phyloP scores from a whole-genome alignment of 2,329 filamentous ascomycete species.

The Thielaviopsis musarum region DNA sequence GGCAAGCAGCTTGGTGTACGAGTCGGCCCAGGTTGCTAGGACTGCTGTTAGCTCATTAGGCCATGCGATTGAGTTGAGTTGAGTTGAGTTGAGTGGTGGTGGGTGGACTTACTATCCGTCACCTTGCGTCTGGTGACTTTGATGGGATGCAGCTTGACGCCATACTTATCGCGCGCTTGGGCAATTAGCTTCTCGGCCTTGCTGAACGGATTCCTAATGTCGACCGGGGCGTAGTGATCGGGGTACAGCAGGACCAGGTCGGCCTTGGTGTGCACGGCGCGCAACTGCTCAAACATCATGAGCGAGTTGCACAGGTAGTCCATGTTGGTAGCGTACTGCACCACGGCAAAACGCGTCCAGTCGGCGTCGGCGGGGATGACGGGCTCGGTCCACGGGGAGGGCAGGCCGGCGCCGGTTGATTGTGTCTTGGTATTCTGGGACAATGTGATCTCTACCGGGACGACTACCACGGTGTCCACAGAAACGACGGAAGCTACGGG shows the following conservation, averaged over 20 bases:
- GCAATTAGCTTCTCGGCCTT: slow-evolving; percentile 22
- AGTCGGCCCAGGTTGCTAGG: slow-evolving; percentile 41
- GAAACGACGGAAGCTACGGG: no score
- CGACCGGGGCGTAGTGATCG: slow-evolving; percentile 18
- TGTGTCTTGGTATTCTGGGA: no score
- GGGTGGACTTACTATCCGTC: slow-evolving; percentile 20
- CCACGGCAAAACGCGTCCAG: slow-evolving; percentile 30
- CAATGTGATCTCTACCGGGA: no score
- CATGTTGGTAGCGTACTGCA: slow-evolving; percentile 31
- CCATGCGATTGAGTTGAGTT: no score
- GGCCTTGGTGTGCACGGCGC: slow-evolving; percentile 25
- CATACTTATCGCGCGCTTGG: slow-evolving; percentile 27
- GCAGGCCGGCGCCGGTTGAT: no score
- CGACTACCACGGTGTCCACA: no score
- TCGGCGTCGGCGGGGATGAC: slow-evolving; percentile 17
- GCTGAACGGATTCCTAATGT: slow-evolving; percentile 16
- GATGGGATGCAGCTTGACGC: slow-evolving; percentile 27
- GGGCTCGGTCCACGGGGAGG: not conserved
- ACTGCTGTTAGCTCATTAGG: not conserved
- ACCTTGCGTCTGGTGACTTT: slow-evolving; percentile 21
- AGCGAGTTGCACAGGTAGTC: slow-evolving; percentile 33
- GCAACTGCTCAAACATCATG: slow-evolving; percentile 31
- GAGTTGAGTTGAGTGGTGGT: no score
- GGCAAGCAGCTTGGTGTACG: slow-evolving; percentile 50
- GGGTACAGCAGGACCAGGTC: slow-evolving; percentile 32